These are phyloP conservation scores for Plasmopara viticola DNA, from an alignment of 352 stramenopile genomes.

Conservation along the genomic window DNA sequence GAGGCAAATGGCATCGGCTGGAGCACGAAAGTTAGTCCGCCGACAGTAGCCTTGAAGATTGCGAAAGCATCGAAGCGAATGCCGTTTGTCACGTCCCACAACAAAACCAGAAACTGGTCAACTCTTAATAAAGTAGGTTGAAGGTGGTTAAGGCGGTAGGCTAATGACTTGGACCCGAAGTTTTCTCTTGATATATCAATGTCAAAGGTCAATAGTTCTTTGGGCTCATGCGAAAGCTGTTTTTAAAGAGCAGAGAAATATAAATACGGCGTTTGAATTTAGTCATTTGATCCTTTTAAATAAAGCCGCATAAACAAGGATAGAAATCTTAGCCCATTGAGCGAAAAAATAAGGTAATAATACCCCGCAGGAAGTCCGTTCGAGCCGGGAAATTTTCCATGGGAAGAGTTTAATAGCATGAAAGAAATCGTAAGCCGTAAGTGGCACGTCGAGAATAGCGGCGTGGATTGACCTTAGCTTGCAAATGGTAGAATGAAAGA, in stretches of 20 bases:
- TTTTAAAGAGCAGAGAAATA: neutral
- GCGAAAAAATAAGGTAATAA: neutral
- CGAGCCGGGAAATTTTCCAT: neutral
- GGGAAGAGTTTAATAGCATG: neutral
- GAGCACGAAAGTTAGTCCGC: neutral
- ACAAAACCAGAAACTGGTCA: neutral
- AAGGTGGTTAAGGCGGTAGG: neutral
- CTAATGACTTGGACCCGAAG: neutral
- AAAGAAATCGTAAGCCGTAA: neutral
- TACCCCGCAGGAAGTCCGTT: neutral
- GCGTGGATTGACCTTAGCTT: neutral
- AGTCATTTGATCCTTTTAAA: neutral
- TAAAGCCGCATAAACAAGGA: neutral
- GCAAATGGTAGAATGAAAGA: neutral
- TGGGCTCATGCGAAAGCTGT: neutral
- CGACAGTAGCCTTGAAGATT: neutral
- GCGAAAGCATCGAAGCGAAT: neutral
- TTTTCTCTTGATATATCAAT: neutral
- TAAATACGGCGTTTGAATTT: neutral
- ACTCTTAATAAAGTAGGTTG: neutral
- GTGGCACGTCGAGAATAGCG: too few species aligned
- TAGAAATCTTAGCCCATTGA: neutral
- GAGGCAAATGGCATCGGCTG: slow-evolving; percentile 1
- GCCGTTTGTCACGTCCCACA: neutral
- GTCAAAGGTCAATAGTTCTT: neutral